Conservation (phyloP, 2,329 filamentous ascomycete genomes). For the Dothistroma pini region DNA sequence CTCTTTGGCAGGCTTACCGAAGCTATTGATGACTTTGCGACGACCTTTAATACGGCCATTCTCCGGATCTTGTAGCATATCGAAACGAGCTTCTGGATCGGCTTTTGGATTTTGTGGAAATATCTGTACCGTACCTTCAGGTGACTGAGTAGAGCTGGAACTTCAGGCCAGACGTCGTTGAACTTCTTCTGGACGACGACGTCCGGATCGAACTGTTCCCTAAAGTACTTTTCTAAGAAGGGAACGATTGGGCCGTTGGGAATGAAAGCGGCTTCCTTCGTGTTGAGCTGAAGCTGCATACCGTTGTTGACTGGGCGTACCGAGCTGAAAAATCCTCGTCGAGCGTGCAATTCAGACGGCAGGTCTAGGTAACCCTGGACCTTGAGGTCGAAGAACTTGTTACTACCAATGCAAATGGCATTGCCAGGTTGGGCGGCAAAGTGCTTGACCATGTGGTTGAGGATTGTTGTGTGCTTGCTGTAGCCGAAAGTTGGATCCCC, state of each 20-base stretch:
- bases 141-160: not conserved
- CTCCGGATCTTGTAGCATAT: not conserved
- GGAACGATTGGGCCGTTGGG: not conserved
- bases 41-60: not conserved
- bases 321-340: not conserved
- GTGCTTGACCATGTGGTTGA: constrained; percentile 7
- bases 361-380: not conserved
- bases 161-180: not conserved
- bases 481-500: not conserved
- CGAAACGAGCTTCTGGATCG: not conserved
- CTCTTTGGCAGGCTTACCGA: not conserved
- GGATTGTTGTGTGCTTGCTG: not conserved
- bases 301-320: not conserved
- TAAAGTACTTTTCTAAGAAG: not conserved
- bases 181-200: not conserved
- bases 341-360: not conserved
- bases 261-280: not conserved
- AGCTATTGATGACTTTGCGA: not conserved
- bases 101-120: not conserved
- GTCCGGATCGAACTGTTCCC: not conserved
- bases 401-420: not conserved
- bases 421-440: not conserved
- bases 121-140: constrained; percentile 7
- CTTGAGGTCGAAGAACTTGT: not conserved
- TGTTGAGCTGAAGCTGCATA: constrained; percentile 2